Evolutionary conservation across 306 rosid genomes (phyloP), one percentile per base, ranked within the genome.

Genomic region (Trifolium subterraneum): DNA sequence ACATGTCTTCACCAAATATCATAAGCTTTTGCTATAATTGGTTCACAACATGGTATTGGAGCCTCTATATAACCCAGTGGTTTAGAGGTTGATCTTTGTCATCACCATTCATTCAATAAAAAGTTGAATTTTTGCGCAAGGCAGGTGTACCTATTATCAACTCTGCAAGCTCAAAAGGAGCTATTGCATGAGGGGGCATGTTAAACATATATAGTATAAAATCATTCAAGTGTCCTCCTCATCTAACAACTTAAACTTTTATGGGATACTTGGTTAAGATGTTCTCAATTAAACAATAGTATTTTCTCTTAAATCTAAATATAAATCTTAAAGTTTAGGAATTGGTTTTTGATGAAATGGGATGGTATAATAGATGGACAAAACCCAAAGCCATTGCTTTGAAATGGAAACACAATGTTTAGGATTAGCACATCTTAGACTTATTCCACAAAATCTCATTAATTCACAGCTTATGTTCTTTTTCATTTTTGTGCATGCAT

Each of bases 291-390:
- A 38, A 47, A 45, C 12, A 16, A 58, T 58, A 45, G 27, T 38
- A 3, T 35, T 64, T 42, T 27, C 45, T 73, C 66, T 75, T 81
- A 10, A 41, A 19, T 25, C 52, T 51, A 50, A 22, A 23, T 52
- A 19, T 52, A 52, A 52, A 56, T 25, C 63, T 56, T 23, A 23
- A 50, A 66, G 31, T 41, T 70, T 42, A 70, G 38, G 50, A 64
- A 64, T 47, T 27, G 19, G n/a, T 70, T 45, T 62, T 74, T 36
- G 60, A 71, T 72, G 71, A 70, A 74, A 63, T 16, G 42, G 23
- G 62, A 41, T 51, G 39, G 3, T 14, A 65, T 70, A 38, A 52
- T 20, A 63, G 45, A 55, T 63, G 73, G 60, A 45, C 36, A 69
- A 62, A 65, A 20, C 47, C 18, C 31, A 44, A 81, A 80, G 7